Evolutionary conservation across 441 rosid genomes (phyloP).

Genomic region (Populus hybrid): DNA sequence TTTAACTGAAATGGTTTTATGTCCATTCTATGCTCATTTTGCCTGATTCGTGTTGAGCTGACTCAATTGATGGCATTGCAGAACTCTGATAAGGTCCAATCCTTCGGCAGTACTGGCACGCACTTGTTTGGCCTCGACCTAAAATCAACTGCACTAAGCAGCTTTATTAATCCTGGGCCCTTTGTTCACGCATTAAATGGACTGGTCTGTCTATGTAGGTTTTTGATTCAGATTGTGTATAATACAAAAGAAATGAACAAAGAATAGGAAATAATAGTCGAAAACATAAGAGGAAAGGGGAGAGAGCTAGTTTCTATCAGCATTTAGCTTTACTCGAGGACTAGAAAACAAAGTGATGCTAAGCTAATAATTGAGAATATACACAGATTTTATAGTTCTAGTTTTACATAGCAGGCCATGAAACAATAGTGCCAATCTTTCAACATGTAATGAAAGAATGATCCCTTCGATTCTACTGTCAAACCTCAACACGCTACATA

Average conservation of each 20-base stretch:
- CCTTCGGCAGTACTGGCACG: neutral
- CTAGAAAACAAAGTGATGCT: neutral
- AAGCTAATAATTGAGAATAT: neutral
- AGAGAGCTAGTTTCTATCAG: neutral
- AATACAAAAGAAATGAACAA: neutral
- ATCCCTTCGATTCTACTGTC: neutral
- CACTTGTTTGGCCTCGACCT: neutral
- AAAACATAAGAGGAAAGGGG: neutral
- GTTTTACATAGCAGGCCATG: neutral
- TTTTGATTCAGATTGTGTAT: neutral
- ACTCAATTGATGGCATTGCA: neutral
- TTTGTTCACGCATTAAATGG: neutral
- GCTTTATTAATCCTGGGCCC: too few relatives aligned
- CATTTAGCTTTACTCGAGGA: neutral
- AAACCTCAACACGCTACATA: neutral
- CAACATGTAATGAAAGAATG: neutral
- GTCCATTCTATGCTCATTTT: neutral
- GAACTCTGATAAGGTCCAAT: neutral
- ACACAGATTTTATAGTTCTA: neutral
- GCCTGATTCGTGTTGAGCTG: neutral
- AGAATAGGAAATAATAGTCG: neutral
- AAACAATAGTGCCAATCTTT: neutral
- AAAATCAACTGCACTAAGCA: neutral
- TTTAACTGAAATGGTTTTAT: neutral
- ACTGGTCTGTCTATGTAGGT: neutral